A percentile compares a stretch with the other conserved stretches of the same genome.
phyloP scores from a whole-genome alignment of 495 filamentous ascomycete genomes.

The Daldinia childiae region DNA sequence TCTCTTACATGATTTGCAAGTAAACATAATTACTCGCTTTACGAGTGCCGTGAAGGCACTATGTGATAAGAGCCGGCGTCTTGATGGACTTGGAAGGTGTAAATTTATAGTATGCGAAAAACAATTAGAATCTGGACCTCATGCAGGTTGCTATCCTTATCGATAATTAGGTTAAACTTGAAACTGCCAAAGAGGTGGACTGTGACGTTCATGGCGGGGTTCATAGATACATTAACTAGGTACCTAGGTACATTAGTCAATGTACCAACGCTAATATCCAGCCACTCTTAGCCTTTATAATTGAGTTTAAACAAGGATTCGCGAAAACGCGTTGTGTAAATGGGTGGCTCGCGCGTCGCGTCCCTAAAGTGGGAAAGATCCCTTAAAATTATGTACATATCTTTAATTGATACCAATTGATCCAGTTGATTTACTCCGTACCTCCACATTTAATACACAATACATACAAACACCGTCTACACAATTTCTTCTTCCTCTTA shows the following conservation, averaged over 20 bases:
- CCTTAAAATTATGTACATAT: constrained; percentile 28
- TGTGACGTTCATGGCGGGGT: background rate
- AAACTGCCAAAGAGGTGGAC: background rate
- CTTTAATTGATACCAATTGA: constrained; percentile 7
- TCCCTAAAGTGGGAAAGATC: constrained; percentile 33
- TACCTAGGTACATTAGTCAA: too few species aligned
- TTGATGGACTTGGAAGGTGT: background rate
- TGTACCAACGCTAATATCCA: background rate
- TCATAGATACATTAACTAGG: background rate
- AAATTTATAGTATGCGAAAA: background rate
- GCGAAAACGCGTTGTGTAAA: constrained; percentile 34
- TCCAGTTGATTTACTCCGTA: constrained; percentile 18
- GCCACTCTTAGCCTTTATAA: background rate
- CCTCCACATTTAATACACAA: constrained; percentile 6
- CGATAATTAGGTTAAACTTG: background rate
- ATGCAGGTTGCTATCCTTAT: background rate
- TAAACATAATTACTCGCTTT: constrained; percentile 49
- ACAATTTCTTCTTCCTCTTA: constrained; percentile 4
- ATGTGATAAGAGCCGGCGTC: background rate
- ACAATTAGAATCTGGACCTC: too few species aligned
- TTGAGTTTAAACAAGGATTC: constrained; percentile 24
- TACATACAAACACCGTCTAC: constrained; percentile 1
- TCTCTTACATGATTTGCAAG: constrained; percentile 51
- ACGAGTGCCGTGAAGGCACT: background rate
- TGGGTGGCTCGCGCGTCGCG: constrained; percentile 38